Base-by-base conservation (phyloP, 108 stramenopile genomes). In the Skeletonema grethae region DNA sequence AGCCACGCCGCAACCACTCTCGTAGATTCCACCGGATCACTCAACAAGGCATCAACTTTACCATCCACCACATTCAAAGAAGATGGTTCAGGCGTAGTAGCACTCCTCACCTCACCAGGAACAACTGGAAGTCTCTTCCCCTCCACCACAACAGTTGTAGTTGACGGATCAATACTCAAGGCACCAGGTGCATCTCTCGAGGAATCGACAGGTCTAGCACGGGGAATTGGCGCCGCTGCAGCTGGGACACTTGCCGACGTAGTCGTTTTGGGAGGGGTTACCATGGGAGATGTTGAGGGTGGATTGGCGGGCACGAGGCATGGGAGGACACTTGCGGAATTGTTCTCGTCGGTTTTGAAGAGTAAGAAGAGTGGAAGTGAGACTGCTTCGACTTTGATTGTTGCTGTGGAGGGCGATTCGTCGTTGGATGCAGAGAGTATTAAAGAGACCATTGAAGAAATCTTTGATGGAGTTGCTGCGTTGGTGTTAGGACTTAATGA, bases 241-340 rank as follows among this genome's bases (percentile, higher is more conserved):
- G 86, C 83, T 0, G 80, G 85, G 4, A 57, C 83, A 2, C 69
- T 88, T 43, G 82, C 93, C 18, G 80, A 73, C 48, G 82, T 79
- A 3, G 76, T 94, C 3, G 39, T 94, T 9, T 57, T 94, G 15
- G 81, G 83, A 36, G 93, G 93, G 5, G 88, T 94, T 22, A 94
- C 90, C 1, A 65, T 80, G 55, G 89, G 87, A 15, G 93, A 94
- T 79, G 73, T 88, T 20, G 82, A 88, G 75, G 74, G 76, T 5
- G 93, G 90, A 53, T 75, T 90, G 76, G 77, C 70, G 3, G 74
- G 82, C 32, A 88, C 93, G 6, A 72, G 93, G 18, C 93, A 94
- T 73, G 90, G 87, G 3, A 63, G 86, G 30, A 94, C 93, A 7
- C 68, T 94, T 34, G 87, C 87, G 1, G 90, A 90, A 35, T 46